Base-by-base conservation (phyloP, 306 rosid species). In the Bauhinia variegata region DNA sequence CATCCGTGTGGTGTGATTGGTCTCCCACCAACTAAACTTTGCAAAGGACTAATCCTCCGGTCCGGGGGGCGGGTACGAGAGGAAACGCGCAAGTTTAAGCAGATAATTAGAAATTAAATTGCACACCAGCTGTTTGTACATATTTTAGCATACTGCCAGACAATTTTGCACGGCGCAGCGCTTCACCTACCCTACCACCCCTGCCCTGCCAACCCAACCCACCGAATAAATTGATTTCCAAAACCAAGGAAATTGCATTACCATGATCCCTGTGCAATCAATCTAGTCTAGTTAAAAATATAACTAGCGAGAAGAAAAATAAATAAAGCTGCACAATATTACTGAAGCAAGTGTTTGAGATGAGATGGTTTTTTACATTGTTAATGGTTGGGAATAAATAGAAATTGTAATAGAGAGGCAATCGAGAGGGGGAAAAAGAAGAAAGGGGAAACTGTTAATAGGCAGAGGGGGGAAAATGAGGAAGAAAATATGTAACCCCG, bases 21-120 rank as follows among this genome's bases (percentile, higher is more conserved):
- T 83, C 87, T 70, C 83, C 83, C 82, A 70, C 60, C 80, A 36
- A 70, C 82, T 82, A 75, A 67, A 54, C 73, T 38, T 33, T 46
- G 33, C 67, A 74, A 69, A 55, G 60, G 65, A 74, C 74, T 34
- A 51, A 4, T 70, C 43, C 47, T 54, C 47, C 61, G n/a, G n/a
- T n/a, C n/a, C n/a, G 46, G 15, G 58, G 71, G 11, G 33, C 32
- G 50, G 6, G 9, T 38, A 13, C 14, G 58, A 47, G 57, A 8
- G 8, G 23, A 8, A 68, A 74, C 41, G 77, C 60, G 14, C 38
- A 53, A 65, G 43, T 55, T 70, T 67, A 16, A 51, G 72, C 9
- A 12, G 9, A 48, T 5, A 4, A n/a, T n/a, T n/a, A n/a, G n/a
- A 32, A 68, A 14, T n/a, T 18, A 57, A 37, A 30, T 38, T 43